phyloP scores from a whole-genome alignment of 1,284 basidiomycete genomes.

The Apiotrichum akiyoshidainum region DNA sequence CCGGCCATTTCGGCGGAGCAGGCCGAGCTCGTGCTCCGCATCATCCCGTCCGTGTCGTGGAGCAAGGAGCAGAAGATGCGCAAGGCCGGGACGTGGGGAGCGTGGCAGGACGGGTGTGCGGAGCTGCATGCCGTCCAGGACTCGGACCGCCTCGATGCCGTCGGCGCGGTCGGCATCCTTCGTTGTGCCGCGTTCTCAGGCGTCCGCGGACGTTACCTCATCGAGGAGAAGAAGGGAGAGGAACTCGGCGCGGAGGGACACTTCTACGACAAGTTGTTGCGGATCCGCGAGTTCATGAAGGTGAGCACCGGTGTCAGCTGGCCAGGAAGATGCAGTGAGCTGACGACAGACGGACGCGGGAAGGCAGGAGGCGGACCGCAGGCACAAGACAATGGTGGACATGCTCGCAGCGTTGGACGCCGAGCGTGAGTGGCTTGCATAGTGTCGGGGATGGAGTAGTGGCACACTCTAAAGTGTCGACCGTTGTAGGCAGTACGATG shows the following conservation, averaged over 20 bases:
- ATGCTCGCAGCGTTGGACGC: constrained; percentile 4
- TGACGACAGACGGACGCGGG: constrained; percentile 60
- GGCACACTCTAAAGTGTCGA: too few relatives aligned
- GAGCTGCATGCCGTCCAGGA: constrained; percentile 91
- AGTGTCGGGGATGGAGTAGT: too few relatives aligned
- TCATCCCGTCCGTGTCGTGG: constrained; percentile 83
- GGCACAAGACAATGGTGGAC: not conserved
- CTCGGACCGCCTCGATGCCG: constrained; percentile 85
- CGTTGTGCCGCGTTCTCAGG: constrained; percentile 79
- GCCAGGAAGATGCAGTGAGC: not conserved
- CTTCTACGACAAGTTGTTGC: constrained; percentile 81
- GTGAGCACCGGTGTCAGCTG: constrained; percentile 21
- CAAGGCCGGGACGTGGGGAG: constrained; percentile 57
- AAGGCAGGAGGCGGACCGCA: not conserved
- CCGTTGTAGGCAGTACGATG: too few relatives aligned
- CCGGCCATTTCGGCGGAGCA: constrained; percentile 14
- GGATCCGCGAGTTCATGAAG: constrained; percentile 70
- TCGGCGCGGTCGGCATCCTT: constrained; percentile 84
- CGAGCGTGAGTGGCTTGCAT: not conserved
- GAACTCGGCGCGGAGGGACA: constrained; percentile 59
- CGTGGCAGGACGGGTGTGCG: constrained; percentile 70
- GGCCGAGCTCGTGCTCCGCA: constrained; percentile 48
- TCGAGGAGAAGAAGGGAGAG: constrained; percentile 6
- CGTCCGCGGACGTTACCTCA: constrained; percentile 33
- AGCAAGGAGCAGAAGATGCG: constrained; percentile 72